Percentiles rank a stretch among this genome's conserved stretches.
Evolutionary conservation across 2,329 filamentous ascomycete genomes (phyloP).

Genomic region (Aspergillus calidoustus): DNA sequence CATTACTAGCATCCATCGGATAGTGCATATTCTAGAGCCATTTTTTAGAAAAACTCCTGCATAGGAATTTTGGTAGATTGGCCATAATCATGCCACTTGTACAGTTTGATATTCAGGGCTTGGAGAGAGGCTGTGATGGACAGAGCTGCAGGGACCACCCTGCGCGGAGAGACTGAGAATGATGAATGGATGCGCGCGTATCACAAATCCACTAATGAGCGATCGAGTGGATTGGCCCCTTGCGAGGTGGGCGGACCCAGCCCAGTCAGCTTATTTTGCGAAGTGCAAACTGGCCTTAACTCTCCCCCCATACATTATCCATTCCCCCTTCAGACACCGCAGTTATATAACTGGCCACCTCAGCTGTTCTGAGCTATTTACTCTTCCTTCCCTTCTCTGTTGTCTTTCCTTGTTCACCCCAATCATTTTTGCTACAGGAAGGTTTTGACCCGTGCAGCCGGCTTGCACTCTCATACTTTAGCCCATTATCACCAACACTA

Average conservation of each 20-base stretch:
- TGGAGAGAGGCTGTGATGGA: not conserved
- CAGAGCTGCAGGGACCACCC: not conserved
- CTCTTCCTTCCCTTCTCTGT: conserved; percentile 12
- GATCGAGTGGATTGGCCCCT: conserved; percentile 25
- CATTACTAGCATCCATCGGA: not conserved
- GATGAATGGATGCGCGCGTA: not conserved
- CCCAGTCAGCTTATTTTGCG: conserved; percentile 35
- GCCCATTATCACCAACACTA: not conserved
- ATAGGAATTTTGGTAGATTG: not conserved
- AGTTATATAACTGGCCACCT: conserved; percentile 22
- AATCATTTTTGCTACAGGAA: conserved; percentile 4
- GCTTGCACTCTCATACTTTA: conserved; percentile 2
- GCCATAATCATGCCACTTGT: not conserved
- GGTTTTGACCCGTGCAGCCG: conserved; percentile 1
- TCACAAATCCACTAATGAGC: not conserved
- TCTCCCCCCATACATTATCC: conserved; percentile 24
- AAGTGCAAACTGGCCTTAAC: conserved; percentile 51
- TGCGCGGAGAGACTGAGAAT: not conserved
- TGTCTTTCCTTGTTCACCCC: conserved; percentile 5
- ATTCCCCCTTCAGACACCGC: conserved; percentile 7
- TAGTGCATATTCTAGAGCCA: not conserved
- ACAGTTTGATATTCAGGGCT: not conserved
- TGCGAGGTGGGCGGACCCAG: conserved; percentile 24
- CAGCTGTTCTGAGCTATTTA: conserved; percentile 1
- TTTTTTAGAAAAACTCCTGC: not conserved